Conservation (phyloP, 345 rosid genomes). For the Pseudoturritis turrita region DNA sequence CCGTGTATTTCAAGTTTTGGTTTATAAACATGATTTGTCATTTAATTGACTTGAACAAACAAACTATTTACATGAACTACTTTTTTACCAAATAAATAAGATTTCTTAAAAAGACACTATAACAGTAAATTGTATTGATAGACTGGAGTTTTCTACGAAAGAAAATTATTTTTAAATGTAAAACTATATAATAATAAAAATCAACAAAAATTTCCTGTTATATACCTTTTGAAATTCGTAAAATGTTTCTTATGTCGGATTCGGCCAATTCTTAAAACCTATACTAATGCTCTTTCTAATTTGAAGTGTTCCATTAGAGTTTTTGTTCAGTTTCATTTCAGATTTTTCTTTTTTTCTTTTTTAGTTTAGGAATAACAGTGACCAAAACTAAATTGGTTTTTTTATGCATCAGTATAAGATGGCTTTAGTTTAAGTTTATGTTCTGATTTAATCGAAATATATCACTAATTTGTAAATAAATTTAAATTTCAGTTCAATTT, state of each 20-base stretch:
- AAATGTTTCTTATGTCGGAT: not conserved
- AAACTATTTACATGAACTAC: not conserved
- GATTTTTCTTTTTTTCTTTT: too few species aligned
- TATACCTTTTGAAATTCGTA: not conserved
- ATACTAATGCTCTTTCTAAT: not conserved
- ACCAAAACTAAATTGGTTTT: too few species aligned
- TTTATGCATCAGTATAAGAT: not conserved
- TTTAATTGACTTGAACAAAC: not conserved
- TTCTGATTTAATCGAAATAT: not conserved
- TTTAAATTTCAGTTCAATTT: not conserved
- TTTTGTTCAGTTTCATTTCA: not conserved
- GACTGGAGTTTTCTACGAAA: not conserved
- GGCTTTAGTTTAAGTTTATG: not conserved
- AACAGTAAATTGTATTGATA: not conserved
- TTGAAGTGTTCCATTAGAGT: not conserved
- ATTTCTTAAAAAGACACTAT: not conserved
- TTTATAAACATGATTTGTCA: not conserved
- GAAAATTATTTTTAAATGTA: not conserved
- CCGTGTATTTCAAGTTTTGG: slow-evolving; percentile 1
- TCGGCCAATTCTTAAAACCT: not conserved
- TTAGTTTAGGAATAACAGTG: not conserved
- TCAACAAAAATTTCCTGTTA: not conserved
- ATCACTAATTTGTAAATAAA: not conserved
- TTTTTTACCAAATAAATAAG: not conserved
- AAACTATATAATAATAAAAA: not conserved